Base-by-base conservation (phyloP, 2,329 filamentous ascomycete species). In the Didymella segeticola region DNA sequence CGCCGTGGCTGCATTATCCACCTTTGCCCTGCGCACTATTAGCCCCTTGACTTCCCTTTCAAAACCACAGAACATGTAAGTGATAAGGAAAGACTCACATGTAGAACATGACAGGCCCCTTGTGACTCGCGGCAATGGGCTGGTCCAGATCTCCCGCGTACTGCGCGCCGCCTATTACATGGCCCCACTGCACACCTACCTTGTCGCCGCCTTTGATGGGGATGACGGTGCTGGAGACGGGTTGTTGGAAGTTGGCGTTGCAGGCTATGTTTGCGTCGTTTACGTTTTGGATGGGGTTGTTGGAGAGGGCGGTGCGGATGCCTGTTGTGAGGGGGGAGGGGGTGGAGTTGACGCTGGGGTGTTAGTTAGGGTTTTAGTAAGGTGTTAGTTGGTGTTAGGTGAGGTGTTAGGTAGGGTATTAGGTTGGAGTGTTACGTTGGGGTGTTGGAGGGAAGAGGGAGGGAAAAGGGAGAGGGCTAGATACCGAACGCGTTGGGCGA, bases 131-230 rank as follows among this genome's bases (percentile, higher is more conserved):
- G 8, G 80, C 79, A 56, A 81, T 81, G 7, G 79, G 80, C 53
- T 83, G 72, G 54, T 82, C 80, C 2, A 72, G 58, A 17, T 71
- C 69, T 58, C 75, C 75, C 37, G 80, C 47, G 59, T 74, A 77
- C 67, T 84, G 81, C 7, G 78, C 74, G 41, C 82, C 82, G 47
- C 82, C 82, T 49, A 84, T 79, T 43, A 83, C 74, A 62, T 84
- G 82, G 34, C 81, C 80, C 75, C 79, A 84, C 67, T 75, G 79
- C 1, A 81, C 76, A 7, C 82, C 82, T 38, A 84, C 71, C 60
- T 77, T 75, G 64, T 83, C 82, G 11, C 82, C 82, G 2, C 79
- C 75, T 14, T 78, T 76, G 43, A 84, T 78, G 34, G 75, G 71
- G 58, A 84, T 79, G 45, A 85, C 73, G 10, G 69, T 75, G 46